phyloP scores from a whole-genome alignment of 2,329 filamentous ascomycete genomes.

The Acephala macrosclerotiorum region DNA sequence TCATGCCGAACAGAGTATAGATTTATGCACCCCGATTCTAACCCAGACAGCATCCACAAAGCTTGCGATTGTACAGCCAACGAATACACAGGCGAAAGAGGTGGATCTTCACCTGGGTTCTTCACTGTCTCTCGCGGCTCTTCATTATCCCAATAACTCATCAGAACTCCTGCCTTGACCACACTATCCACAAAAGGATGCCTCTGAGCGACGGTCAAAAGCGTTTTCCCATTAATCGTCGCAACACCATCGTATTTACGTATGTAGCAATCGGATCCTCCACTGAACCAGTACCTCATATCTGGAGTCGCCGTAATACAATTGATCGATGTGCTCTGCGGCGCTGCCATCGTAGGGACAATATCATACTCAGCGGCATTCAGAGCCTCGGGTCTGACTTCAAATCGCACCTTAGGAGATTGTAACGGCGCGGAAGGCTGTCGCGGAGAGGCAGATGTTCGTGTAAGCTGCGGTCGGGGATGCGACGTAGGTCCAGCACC shows the following conservation, averaged over 20 bases:
- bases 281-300: slow-evolving; percentile 93
- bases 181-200: slow-evolving; percentile 98
- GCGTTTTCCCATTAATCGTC: slow-evolving; percentile 92
- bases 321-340: slow-evolving; percentile 95
- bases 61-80: slow-evolving; percentile 89
- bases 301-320: slow-evolving; percentile 91
- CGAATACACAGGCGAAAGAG: slow-evolving; percentile 91
- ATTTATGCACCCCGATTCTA: slow-evolving; percentile 92
- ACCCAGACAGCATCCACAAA: slow-evolving; percentile 88
- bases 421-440: slow-evolving; percentile 46
- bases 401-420: slow-evolving; percentile 60
- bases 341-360: slow-evolving; percentile 94
- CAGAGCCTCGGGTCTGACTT: slow-evolving; percentile 79
- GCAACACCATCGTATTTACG: slow-evolving; percentile 96
- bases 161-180: slow-evolving; percentile 89
- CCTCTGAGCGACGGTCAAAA: slow-evolving; percentile 91
- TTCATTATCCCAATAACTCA: slow-evolving; percentile 99
- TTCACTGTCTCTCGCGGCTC: slow-evolving; percentile 59
- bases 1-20: slow-evolving; percentile 93
- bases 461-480: slow-evolving; percentile 37
- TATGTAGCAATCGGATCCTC: slow-evolving; percentile 94
- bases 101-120: slow-evolving; percentile 58
- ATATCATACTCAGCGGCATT: slow-evolving; percentile 89
- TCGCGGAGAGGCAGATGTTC: slow-evolving; percentile 43
- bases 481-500: slow-evolving; percentile 42